Percentiles rank a stretch among this genome's conserved stretches.
phyloP scores from a whole-genome alignment of 805 yeast species.

The Wickerhamomyces silvicola region DNA sequence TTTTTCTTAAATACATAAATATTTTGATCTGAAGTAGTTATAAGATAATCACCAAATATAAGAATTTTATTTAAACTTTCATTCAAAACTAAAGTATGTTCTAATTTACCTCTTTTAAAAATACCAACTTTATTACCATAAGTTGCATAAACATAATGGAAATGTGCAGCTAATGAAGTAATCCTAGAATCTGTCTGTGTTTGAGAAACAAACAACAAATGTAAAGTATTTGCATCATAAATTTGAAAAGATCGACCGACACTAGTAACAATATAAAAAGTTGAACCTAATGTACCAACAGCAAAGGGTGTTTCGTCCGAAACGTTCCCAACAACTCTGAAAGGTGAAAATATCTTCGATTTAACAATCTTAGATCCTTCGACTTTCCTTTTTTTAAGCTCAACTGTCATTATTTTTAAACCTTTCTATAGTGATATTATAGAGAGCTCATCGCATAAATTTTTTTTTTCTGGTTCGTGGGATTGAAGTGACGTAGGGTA shows the following conservation, averaged over 20 bases:
- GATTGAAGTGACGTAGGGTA: slow-evolving; percentile 1
- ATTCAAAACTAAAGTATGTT: slow-evolving; percentile 27
- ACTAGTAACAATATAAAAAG: slow-evolving; percentile 81
- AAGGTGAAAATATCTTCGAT: slow-evolving; percentile 76
- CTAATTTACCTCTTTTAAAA: slow-evolving; percentile 72
- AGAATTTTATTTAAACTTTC: slow-evolving; percentile 42
- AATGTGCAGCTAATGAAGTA: slow-evolving; percentile 68
- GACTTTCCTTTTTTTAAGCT: slow-evolving; percentile 15
- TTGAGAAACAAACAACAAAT: slow-evolving; percentile 78
- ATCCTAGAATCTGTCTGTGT: slow-evolving; percentile 67
- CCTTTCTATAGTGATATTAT: too few relatives aligned
- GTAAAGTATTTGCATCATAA: slow-evolving; percentile 84
- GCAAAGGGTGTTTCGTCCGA: slow-evolving; percentile 82
- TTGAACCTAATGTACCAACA: slow-evolving; percentile 79
- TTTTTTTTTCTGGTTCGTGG: too few relatives aligned
- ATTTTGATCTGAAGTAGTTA: slow-evolving; percentile 45
- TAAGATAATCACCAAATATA: slow-evolving; percentile 73
- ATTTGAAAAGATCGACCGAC: slow-evolving; percentile 90
- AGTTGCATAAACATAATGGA: slow-evolving; percentile 77
- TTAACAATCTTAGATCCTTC: slow-evolving; percentile 4
- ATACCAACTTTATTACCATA: slow-evolving; percentile 68
- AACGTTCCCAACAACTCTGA: slow-evolving; percentile 87
- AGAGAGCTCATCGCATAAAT: too few relatives aligned
- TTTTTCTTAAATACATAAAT: slow-evolving; percentile 51
- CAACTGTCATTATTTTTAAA: slow-evolving; percentile 2